Evolutionary conservation across 495 filamentous ascomycete species (phyloP), one percentile per base, ranked within the genome.

Genomic region (Chaetomium tenue): DNA sequence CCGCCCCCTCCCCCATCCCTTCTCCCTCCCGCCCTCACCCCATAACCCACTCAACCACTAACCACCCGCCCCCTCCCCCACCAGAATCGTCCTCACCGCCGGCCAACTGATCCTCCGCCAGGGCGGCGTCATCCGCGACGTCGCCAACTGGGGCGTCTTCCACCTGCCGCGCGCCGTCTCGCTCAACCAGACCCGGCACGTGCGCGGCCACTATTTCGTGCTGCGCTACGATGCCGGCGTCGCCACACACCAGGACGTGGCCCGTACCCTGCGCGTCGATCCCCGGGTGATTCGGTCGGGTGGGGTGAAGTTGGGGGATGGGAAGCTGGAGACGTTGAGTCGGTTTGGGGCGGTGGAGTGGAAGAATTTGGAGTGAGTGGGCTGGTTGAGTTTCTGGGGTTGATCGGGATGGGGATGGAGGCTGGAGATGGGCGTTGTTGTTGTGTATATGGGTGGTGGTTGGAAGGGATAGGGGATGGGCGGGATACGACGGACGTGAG

Each of bases 111-210:
- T 98, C 77, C 90, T 98, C 68, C 83, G 84, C 63, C 84, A 87
- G 70, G 89, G 90, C 75, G 94, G 94, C 77, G 92, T 97, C 30
- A 86, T 98, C 73, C 93, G 94, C 65, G 91, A 91, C 72, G 83
- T 91, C 70, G 88, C 87, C 60, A 98, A 98, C 82, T 98, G 94
- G 94, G 95, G 95, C 70, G 81, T 87, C 64, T 96, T 93, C 79
- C 77, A 87, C 13, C 87, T 98, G 18, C 94, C 94, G 37, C 87
- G 84, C 66, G 80, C 87, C 65, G 84, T 85, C 60, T 87, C 82
- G 66, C 86, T 86, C 72, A 89, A 93, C 77, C 91, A 96, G 78
- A 84, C 87, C 62, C 83, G 83, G 61, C 88, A 98, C 81, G 85
- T 84, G 60, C 82, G 83, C 42, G 94, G 95, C 39, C 92, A 97